Evolutionary conservation across 2,329 filamentous ascomycete genomes (phyloP).

Genomic region (Rutstroemia sp.): DNA sequence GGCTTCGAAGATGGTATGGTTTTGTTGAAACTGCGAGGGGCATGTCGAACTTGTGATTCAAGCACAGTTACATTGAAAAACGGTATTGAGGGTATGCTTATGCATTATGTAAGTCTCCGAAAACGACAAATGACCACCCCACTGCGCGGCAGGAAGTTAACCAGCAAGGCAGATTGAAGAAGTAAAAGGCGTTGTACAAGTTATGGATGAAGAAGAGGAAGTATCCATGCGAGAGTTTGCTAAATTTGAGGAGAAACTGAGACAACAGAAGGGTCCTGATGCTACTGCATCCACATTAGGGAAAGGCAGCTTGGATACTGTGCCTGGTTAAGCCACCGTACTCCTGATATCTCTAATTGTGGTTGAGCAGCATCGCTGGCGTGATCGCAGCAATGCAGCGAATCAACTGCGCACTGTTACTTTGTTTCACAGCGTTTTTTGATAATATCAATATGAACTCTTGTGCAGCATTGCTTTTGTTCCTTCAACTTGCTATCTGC

Average conservation of each 20-base stretch:
- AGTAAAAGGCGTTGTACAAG: slow-evolving; percentile 85
- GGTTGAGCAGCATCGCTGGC: neutral
- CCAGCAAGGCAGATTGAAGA: slow-evolving; percentile 68
- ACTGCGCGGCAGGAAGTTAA: slow-evolving; percentile 20
- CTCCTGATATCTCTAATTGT: neutral
- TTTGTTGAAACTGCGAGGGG: slow-evolving; percentile 79
- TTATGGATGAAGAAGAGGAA: slow-evolving; percentile 87
- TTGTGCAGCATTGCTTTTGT: slow-evolving; percentile 1
- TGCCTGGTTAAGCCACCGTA: slow-evolving; percentile 15
- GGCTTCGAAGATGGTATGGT: slow-evolving; percentile 85
- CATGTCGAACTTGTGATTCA: slow-evolving; percentile 92
- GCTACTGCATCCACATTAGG: slow-evolving; percentile 20
- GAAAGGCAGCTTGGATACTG: slow-evolving; percentile 22
- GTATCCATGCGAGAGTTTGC: slow-evolving; percentile 81
- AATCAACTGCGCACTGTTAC: neutral
- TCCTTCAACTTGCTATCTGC: neutral
- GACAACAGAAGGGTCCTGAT: slow-evolving; percentile 41
- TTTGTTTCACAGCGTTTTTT: slow-evolving; percentile 17
- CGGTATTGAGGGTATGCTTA: slow-evolving; percentile 96
- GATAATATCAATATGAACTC: slow-evolving; percentile 19
- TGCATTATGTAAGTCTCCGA: slow-evolving; percentile 70
- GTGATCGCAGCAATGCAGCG: slow-evolving; percentile 1
- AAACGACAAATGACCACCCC: neutral
- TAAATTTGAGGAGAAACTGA: slow-evolving; percentile 84
- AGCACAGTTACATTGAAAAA: slow-evolving; percentile 96